Conservation (phyloP, 23 red algal genomes). For the Gracilaria gracilis region DNA sequence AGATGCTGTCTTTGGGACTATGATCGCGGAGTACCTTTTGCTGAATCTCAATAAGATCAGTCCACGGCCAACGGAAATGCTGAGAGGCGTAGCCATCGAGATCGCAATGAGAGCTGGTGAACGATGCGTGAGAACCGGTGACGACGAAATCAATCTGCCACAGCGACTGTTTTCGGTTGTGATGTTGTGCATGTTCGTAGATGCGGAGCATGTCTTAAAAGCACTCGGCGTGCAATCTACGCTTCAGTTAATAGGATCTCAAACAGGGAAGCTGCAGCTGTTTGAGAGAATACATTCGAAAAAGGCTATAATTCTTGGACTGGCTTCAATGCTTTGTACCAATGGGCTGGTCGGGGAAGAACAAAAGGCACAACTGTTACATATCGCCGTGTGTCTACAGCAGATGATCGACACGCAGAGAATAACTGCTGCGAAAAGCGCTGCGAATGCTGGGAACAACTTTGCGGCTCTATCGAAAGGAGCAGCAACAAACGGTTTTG, state of each 20-base stretch:
- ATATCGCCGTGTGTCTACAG: conserved; percentile 34
- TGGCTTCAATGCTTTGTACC: conserved; percentile 34
- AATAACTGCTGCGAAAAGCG: conserved; percentile 32
- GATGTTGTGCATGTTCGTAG: conserved; percentile 50
- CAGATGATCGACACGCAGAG: conserved; percentile 51
- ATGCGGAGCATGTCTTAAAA: conserved; percentile 37
- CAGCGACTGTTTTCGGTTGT: conserved; percentile 45
- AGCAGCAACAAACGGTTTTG: conserved; percentile 40
- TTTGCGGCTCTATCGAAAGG: conserved; percentile 33
- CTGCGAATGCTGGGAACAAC: conserved; percentile 43
- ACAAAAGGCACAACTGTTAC: conserved; percentile 44
- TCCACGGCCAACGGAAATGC: background rate
- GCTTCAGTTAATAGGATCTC: conserved; percentile 50
- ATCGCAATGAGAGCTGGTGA: conserved; percentile 34
- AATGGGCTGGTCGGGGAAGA: conserved; percentile 27
- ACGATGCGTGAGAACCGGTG: conserved; percentile 24
- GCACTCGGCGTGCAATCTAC: conserved; percentile 23
- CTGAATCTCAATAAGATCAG: conserved; percentile 22
- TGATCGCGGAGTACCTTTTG: conserved; percentile 57
- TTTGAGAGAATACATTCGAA: conserved; percentile 64
- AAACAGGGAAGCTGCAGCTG: conserved; percentile 45
- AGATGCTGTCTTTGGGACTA: conserved; percentile 59
- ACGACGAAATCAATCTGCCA: conserved; percentile 26
- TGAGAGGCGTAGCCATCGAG: conserved; percentile 6
- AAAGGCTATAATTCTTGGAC: conserved; percentile 53